Conservation (phyloP, 73 alveolate genomes). For the Paraurostyla sp. region DNA sequence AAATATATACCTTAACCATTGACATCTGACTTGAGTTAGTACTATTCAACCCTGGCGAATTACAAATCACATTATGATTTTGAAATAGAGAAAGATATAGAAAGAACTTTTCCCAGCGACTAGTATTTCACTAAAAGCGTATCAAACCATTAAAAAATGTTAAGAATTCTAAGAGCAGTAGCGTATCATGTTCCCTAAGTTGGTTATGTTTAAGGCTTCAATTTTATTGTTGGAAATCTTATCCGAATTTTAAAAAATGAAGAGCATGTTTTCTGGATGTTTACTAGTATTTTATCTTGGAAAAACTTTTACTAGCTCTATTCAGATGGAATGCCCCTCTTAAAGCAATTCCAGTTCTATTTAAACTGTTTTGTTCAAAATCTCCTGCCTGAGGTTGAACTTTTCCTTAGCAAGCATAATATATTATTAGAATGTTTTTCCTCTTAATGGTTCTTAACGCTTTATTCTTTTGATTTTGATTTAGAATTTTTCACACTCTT, state of each 20-base stretch:
- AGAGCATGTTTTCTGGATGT: constrained; percentile 46
- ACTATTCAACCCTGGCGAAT: neutral
- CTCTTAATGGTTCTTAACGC: constrained; percentile 28
- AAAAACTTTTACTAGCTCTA: neutral
- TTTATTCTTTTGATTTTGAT: constrained; percentile 26
- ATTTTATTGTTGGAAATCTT: constrained; percentile 24
- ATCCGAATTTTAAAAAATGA: constrained; percentile 1
- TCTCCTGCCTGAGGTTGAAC: constrained; percentile 40
- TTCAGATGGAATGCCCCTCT: constrained; percentile 48
- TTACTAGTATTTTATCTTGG: neutral
- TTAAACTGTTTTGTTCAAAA: constrained; percentile 47
- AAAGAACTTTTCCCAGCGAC: constrained; percentile 37
- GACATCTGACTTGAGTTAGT: neutral
- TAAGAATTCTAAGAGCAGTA: constrained; percentile 11
- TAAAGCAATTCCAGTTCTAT: neutral
- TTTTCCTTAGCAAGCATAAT: neutral
- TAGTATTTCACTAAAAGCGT: neutral
- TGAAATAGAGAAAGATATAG: constrained; percentile 51
- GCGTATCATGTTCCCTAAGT: constrained; percentile 53
- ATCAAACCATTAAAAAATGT: neutral
- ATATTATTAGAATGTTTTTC: constrained; percentile 10
- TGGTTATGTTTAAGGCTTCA: constrained; percentile 56
- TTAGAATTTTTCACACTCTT: constrained; percentile 10
- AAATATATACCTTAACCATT: neutral
- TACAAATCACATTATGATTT: constrained; percentile 2